These are phyloP conservation scores for Hypomontagnella monticulosa DNA, from an alignment of 495 filamentous ascomycete genomes.

Conservation along the genomic window DNA sequence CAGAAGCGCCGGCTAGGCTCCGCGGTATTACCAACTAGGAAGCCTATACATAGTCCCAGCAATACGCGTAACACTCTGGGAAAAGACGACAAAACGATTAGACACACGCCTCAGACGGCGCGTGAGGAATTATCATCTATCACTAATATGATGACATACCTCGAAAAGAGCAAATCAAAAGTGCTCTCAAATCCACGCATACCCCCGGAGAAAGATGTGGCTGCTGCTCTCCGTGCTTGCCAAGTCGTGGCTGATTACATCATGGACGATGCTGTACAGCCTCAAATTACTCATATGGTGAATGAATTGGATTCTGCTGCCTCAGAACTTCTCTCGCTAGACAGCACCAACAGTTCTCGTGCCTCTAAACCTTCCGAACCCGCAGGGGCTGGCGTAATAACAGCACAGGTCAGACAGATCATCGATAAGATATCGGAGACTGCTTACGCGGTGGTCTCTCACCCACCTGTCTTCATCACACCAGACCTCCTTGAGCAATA, in stretches of 20 bases:
- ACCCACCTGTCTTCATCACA: slow-evolving; percentile 85
- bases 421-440: slow-evolving; percentile 58
- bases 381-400: slow-evolving; percentile 9
- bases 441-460: slow-evolving; percentile 72
- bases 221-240: slow-evolving; percentile 37
- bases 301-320: slow-evolving; percentile 37
- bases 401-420: slow-evolving; percentile 41
- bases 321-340: slow-evolving; percentile 43
- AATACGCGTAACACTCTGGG: slow-evolving; percentile 4
- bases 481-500: slow-evolving; percentile 73
- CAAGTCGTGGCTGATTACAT: slow-evolving; percentile 34
- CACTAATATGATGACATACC: slow-evolving; percentile 29
- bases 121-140: slow-evolving; percentile 20
- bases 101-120: slow-evolving; percentile 14
- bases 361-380: slow-evolving; percentile 11
- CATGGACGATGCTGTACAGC: slow-evolving; percentile 36
- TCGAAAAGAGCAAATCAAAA: slow-evolving; percentile 29
- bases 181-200: slow-evolving; percentile 22
- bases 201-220: slow-evolving; percentile 35
- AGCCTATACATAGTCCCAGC: background rate
- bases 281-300: slow-evolving; percentile 35
- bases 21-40: slow-evolving; percentile 20
- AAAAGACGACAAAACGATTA: slow-evolving; percentile 6
- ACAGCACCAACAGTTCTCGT: slow-evolving; percentile 6
- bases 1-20: slow-evolving; percentile 27